Base-by-base conservation (phyloP, 2,329 filamentous ascomycete species). In the Chaetomiaceae sp. region DNA sequence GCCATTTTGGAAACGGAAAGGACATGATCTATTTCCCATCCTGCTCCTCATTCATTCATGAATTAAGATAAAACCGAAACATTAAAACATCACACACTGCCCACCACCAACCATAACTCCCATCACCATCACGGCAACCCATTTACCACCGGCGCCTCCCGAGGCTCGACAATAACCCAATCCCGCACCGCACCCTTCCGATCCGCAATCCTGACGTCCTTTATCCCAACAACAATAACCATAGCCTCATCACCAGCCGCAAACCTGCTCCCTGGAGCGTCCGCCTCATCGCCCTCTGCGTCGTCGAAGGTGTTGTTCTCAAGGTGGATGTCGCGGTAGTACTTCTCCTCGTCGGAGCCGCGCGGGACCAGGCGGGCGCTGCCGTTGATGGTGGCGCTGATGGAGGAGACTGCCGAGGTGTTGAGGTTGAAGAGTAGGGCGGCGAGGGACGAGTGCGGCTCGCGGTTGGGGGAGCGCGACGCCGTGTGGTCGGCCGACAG, bases 151-250 rank as follows among this genome's bases (percentile, higher is more conserved):
- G 35, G 2, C 17, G 47, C 42, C 9, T 51, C 34, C 25, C 43
- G 62, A 17, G 64, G 48, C 21, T 27, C 44, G 1, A 68, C 67
- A 53, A 81, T 63, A 1, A 76, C 76, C 72, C 74, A 97, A 65
- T 97, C 92, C 61, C 86, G 82, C 4, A 97, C 89, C 13, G 83
- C 82, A n/a, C 93, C 92, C 73, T 96, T 96, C 87, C 87, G 96
- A 67, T 96, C 93, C 58, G 87, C 90, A 62, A 95, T 95, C 62
- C 90, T 79, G 43, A 93, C 90, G 65, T 91, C 88, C 61, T 78
- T 80, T 60, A 97, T 89, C 61, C 79, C 81, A 7, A 97, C 93
- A 5, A 92, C 80, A 30, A 97, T 89, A 6, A 96, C 91, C 43
- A 87, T 78, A 2, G 95, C 90, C 65, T 93, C 87, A 63, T 89